These are phyloP conservation scores for Elsinoe ampelina DNA, from an alignment of 2,329 filamentous ascomycete genomes.

Conservation along the genomic window DNA sequence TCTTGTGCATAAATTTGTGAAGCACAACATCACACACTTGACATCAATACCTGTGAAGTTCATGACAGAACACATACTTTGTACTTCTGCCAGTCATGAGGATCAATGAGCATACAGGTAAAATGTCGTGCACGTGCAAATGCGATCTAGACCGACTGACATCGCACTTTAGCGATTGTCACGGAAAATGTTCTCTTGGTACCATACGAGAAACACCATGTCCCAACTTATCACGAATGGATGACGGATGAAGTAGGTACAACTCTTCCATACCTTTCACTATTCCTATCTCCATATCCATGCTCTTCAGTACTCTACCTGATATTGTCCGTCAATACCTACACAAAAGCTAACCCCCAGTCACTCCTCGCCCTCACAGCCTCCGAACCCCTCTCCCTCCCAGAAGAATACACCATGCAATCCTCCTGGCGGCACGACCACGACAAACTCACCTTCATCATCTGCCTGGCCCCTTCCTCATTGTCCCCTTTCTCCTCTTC, in stretches of 20 bases:
- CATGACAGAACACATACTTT: constrained; percentile 19
- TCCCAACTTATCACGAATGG: constrained; percentile 76
- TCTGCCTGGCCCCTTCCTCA: constrained; percentile 47
- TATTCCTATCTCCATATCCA: background rate
- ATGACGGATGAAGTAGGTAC: constrained; percentile 65
- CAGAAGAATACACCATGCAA: constrained; percentile 86
- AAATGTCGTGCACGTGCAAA: background rate
- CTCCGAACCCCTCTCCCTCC: constrained; percentile 70
- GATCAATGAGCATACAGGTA: constrained; percentile 34
- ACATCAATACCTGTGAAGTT: background rate
- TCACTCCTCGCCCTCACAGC: constrained; percentile 76
- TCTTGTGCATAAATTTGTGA: background rate
- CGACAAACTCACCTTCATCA: constrained; percentile 90
- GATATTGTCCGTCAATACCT: background rate
- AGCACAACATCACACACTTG: background rate
- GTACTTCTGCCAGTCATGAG: constrained; percentile 26
- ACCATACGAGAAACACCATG: constrained; percentile 74
- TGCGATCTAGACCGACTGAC: background rate
- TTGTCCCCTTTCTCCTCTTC: background rate
- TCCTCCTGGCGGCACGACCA: constrained; percentile 68
- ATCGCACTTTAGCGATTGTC: constrained; percentile 49
- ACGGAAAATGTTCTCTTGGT: constrained; percentile 63
- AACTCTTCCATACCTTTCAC: background rate
- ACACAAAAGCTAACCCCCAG: constrained; percentile 30
- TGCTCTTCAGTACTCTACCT: background rate